These are phyloP conservation scores for Cucurbita ficifolia DNA, from an alignment of 306 rosid species.

Conservation along the genomic window DNA sequence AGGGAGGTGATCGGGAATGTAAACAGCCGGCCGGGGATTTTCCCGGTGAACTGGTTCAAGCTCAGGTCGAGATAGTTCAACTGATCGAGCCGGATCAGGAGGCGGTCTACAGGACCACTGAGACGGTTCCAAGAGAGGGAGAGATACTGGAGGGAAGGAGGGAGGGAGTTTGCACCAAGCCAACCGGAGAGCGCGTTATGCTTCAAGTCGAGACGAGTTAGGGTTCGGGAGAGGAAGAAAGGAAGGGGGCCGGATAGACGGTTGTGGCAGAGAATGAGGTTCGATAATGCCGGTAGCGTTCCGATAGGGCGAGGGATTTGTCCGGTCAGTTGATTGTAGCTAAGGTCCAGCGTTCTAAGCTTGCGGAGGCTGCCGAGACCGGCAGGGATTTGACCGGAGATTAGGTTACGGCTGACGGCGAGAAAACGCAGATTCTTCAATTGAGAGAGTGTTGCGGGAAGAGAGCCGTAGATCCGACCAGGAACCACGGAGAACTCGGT, in stretches of 20 bases:
- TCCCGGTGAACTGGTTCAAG: slow-evolving; percentile 59
- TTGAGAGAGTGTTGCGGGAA: slow-evolving; percentile 38
- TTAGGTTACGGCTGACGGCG: slow-evolving; percentile 68
- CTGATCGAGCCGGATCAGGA: slow-evolving; percentile 39
- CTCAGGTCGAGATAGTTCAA: slow-evolving; percentile 73
- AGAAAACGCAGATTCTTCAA: slow-evolving; percentile 63
- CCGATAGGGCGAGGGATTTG: slow-evolving; percentile 53
- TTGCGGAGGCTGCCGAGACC: slow-evolving; percentile 32
- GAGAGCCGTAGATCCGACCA: slow-evolving; percentile 57
- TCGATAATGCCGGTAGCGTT: slow-evolving; percentile 46
- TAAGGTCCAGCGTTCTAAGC: slow-evolving; percentile 66
- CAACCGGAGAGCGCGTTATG: slow-evolving; percentile 74
- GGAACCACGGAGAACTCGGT: slow-evolving; percentile 85
- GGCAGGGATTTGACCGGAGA: slow-evolving; percentile 67
- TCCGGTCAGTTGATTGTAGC: slow-evolving; percentile 74
- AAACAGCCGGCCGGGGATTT: slow-evolving; percentile 57
- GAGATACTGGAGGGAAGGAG: slow-evolving; percentile 68
- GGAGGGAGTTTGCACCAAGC: slow-evolving; percentile 38
- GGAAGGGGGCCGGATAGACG: slow-evolving; percentile 62
- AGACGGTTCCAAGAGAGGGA: slow-evolving; percentile 73
- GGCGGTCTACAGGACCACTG: slow-evolving; percentile 49
- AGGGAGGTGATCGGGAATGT: slow-evolving; percentile 53
- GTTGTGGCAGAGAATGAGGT: slow-evolving; percentile 80
- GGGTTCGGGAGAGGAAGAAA: slow-evolving; percentile 38
- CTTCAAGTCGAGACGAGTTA: slow-evolving; percentile 71